Evolutionary conservation across 805 yeast species (phyloP), one percentile per base, ranked within the genome.

Genomic region (Candida nitratophila): DNA sequence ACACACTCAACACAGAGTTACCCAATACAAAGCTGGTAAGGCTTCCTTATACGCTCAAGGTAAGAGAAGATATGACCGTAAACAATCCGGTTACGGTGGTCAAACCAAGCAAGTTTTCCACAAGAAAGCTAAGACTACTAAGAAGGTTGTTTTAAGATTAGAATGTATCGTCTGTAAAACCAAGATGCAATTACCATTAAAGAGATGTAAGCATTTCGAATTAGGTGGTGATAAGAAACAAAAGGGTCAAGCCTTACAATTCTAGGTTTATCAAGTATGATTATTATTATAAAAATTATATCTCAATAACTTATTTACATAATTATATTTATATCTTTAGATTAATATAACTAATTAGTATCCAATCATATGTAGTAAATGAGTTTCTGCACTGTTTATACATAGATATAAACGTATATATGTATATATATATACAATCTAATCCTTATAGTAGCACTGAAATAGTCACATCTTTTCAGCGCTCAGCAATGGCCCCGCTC

Each of bases 51-150:
- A 82, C 71, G 96, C 98, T 64, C 98, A 93, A 81, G 99, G 99
- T 85, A 93, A 95, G 91, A 89, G 99, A 83, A 90, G 99, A 83
- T 93, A 93, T 81, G 99, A 93, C 91, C 96, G 99, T 79, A 93
- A 93, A 79, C 99, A 93, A 81, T 72, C 86, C 67, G 99, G 99
- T 89, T 93, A 82, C 79, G 99, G 99, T 87, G 99, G 99, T 87
- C 99, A 93, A 81, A 93, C 99, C 78, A 93, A 89, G 83, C 99
- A 83, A 71, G 85, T 93, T 78, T 93, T 93, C 97, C 98, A 89
- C 86, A 93, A 93, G 87, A 93, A 93, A 78, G 99, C 99, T 67
- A 93, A 93, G 89, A 93, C 98, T 64, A 93, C 99, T 82, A 93
- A 93, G 89, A 93, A 93, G 86, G 96, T 93, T 73, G 99, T 93